Evolutionary conservation across 495 filamentous ascomycete species (phyloP).

Genomic region (Haplographium delicatum): DNA sequence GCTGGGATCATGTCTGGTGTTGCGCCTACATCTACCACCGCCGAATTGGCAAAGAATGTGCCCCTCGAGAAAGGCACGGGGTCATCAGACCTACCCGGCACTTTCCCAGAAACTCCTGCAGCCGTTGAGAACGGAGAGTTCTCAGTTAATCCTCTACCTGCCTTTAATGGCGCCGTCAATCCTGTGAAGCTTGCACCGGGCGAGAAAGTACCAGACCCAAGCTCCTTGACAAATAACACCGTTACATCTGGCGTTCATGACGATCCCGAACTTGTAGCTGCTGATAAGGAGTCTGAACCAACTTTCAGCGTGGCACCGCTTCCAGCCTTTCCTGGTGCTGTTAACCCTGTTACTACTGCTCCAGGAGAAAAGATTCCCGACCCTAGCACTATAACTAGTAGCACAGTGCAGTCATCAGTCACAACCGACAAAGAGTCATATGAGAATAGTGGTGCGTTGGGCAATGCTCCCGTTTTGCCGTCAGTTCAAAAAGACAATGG

Average conservation of each 20-base stretch:
- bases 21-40: slow-evolving; percentile 69
- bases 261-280: slow-evolving; percentile 40
- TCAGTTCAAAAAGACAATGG: slow-evolving; percentile 41
- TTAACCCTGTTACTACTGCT: slow-evolving; percentile 73
- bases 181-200: slow-evolving; percentile 76
- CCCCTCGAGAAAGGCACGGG: slow-evolving; percentile 48
- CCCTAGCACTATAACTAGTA: slow-evolving; percentile 41
- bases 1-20: slow-evolving; percentile 61
- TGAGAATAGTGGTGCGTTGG: slow-evolving; percentile 61
- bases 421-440: slow-evolving; percentile 68
- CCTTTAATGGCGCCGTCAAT: slow-evolving; percentile 70
- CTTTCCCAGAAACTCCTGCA: slow-evolving; percentile 73
- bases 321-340: slow-evolving; percentile 69
- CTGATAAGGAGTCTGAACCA: slow-evolving; percentile 31
- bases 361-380: slow-evolving; percentile 79
- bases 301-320: slow-evolving; percentile 64
- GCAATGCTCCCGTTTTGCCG: slow-evolving; percentile 38
- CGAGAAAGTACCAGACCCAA: slow-evolving; percentile 66
- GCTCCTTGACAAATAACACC: slow-evolving; percentile 49
- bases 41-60: slow-evolving; percentile 60
- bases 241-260: slow-evolving; percentile 60
- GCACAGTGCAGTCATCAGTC: slow-evolving; percentile 53
- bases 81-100: slow-evolving; percentile 56
- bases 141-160: slow-evolving; percentile 70
- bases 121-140: slow-evolving; percentile 44